Evolutionary conservation across 2,329 filamentous ascomycete species (phyloP).

Genomic region (Fusarium domesticum): DNA sequence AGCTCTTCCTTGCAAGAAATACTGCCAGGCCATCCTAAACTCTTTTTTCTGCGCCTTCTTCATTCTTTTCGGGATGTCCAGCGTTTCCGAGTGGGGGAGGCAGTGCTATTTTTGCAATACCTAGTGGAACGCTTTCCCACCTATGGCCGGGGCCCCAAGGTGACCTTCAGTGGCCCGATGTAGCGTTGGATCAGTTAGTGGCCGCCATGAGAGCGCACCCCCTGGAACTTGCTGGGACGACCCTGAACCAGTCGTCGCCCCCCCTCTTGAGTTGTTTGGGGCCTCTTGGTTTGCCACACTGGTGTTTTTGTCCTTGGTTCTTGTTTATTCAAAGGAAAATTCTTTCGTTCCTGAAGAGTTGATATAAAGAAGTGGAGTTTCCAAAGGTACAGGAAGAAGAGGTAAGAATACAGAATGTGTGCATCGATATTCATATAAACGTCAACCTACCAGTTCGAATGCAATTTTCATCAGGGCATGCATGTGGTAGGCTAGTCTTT

Average conservation of each 20-base stretch:
- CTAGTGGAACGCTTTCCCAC: constrained; percentile 8
- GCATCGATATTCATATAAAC: too few relatives aligned
- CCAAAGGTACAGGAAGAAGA: too few relatives aligned
- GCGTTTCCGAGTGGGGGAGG: constrained; percentile 8
- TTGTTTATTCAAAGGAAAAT: too few relatives aligned
- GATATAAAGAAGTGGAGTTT: too few relatives aligned
- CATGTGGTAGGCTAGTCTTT: background rate
- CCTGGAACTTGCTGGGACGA: constrained; percentile 6
- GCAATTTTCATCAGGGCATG: too few relatives aligned
- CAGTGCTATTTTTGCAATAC: constrained; percentile 30
- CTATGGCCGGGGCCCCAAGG: constrained; percentile 16
- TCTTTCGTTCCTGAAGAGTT: too few relatives aligned
- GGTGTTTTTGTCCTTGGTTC: constrained; percentile 10
- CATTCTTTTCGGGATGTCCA: background rate
- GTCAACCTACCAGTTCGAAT: too few relatives aligned
- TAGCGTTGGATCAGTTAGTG: constrained; percentile 3
- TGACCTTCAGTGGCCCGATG: background rate
- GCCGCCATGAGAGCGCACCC: background rate
- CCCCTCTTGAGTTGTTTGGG: constrained; percentile 3
- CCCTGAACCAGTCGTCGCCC: constrained; percentile 12
- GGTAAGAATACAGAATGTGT: too few relatives aligned
- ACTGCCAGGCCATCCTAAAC: too few relatives aligned
- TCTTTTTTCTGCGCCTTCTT: too few relatives aligned
- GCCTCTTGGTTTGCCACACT: constrained; percentile 19
- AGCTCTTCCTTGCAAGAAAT: too few relatives aligned